phyloP scores from a whole-genome alignment of 345 rosid genomes.

The Rhizophora apiculata region DNA sequence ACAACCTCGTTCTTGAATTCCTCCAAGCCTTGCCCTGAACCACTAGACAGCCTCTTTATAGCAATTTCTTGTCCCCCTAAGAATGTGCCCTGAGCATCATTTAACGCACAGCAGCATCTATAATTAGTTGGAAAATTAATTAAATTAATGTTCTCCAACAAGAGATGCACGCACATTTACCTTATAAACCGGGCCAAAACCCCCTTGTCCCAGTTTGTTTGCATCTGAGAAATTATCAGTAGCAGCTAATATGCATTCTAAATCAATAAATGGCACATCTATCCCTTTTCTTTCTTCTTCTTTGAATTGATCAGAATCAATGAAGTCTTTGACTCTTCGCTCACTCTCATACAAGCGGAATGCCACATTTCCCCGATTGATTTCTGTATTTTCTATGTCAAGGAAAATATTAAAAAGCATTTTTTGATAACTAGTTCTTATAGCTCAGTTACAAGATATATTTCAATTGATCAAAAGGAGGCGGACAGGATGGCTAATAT shows the following conservation, averaged over 20 bases:
- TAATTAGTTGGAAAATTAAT: not conserved
- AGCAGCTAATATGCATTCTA: constrained; percentile 41
- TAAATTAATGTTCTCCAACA: not conserved
- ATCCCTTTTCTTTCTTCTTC: constrained; percentile 41
- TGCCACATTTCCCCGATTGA: constrained; percentile 1
- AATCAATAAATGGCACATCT: constrained; percentile 40
- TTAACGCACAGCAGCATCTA: not conserved
- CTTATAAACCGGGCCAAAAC: constrained; percentile 70
- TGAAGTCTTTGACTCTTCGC: constrained; percentile 29
- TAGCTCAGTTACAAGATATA: not conserved
- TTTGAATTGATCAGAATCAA: constrained; percentile 20
- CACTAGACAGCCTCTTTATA: constrained; percentile 53
- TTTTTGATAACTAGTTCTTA: too few relatives aligned
- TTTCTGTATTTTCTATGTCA: constrained; percentile 22
- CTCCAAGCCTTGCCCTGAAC: constrained; percentile 54
- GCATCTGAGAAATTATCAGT: constrained; percentile 44
- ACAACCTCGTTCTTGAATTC: constrained; percentile 58
- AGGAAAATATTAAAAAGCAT: not conserved
- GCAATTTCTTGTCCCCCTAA: constrained; percentile 54
- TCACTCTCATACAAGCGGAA: constrained; percentile 26
- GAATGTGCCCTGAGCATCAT: constrained; percentile 34
- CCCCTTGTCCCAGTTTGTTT: constrained; percentile 56
- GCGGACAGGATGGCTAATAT: not conserved
- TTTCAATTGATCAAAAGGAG: not conserved
- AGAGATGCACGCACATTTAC: constrained; percentile 8